Percentiles rank a stretch among this genome's conserved stretches.
phyloP scores from a whole-genome alignment of 331 rosid genomes.

The Pyracantha coccinea region DNA sequence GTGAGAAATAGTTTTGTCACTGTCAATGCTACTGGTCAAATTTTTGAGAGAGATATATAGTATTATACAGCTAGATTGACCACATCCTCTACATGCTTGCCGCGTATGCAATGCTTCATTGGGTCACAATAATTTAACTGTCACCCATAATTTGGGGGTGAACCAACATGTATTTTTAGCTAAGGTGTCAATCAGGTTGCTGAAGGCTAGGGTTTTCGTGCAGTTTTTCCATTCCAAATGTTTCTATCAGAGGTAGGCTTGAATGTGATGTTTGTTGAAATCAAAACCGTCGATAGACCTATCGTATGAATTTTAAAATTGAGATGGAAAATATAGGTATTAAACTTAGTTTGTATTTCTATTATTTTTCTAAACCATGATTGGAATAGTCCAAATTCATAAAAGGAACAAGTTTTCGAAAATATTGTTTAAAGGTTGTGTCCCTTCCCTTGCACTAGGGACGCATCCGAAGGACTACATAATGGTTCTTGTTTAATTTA shows the following conservation, averaged over 20 bases:
- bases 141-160: slow-evolving; percentile 7
- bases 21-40: slow-evolving; percentile 5
- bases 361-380: slow-evolving; percentile 8
- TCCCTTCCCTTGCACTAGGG: slow-evolving; percentile 16
- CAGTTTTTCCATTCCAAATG: slow-evolving; percentile 37
- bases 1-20: neutral
- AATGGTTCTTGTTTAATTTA: slow-evolving; percentile 24
- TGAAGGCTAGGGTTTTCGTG: slow-evolving; percentile 32
- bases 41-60: neutral
- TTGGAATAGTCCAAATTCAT: slow-evolving; percentile 27
- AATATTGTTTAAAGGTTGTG: slow-evolving; percentile 19
- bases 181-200: slow-evolving; percentile 32
- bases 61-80: neutral
- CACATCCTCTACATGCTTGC: slow-evolving; percentile 25
- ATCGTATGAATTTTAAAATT: slow-evolving; percentile 4
- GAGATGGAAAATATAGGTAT: neutral
- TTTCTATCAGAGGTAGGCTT: slow-evolving; percentile 56
- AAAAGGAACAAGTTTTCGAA: slow-evolving; percentile 27
- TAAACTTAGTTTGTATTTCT: neutral
- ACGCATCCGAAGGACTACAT: slow-evolving; percentile 11
- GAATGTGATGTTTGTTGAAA: slow-evolving; percentile 50
- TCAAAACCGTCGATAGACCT: slow-evolving; percentile 39
- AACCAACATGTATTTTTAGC: slow-evolving; percentile 10
- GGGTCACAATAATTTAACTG: neutral
- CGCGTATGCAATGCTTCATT: slow-evolving; percentile 16